These are phyloP conservation scores for Venturia nashicola DNA, from an alignment of 2,329 filamentous ascomycete genomes.

Conservation along the genomic window DNA sequence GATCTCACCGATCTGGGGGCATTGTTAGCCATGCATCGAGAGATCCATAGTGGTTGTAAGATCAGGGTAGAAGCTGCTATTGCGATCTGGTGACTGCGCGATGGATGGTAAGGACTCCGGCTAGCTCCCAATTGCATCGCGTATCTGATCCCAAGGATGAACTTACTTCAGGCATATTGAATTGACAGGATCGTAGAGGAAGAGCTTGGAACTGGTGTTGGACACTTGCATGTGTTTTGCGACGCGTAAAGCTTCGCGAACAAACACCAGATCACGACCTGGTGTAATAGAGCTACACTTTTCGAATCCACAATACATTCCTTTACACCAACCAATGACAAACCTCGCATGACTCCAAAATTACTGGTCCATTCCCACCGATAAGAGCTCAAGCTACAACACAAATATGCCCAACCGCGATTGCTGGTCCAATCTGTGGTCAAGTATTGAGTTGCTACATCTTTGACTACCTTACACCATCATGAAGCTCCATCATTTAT, in stretches of 20 bases:
- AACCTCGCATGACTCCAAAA: background rate
- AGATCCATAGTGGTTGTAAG: background rate
- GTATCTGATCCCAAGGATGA: too few relatives aligned
- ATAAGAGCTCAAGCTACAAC: slow-evolving; percentile 11
- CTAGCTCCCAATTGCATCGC: too few relatives aligned
- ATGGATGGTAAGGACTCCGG: too few relatives aligned
- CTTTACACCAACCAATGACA: background rate
- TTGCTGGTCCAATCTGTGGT: background rate
- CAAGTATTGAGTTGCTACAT: background rate
- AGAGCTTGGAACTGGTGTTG: background rate
- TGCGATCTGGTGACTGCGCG: too few relatives aligned
- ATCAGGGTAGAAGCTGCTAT: too few relatives aligned
- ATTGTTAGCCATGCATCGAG: slow-evolving; percentile 1
- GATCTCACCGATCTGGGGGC: slow-evolving; percentile 42
- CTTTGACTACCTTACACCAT: background rate
- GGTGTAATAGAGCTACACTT: too few relatives aligned
- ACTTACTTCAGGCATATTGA: background rate
- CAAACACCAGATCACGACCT: slow-evolving; percentile 1
- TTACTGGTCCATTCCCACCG: background rate
- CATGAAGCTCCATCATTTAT: background rate
- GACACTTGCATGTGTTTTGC: too few relatives aligned
- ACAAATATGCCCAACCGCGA: slow-evolving; percentile 7
- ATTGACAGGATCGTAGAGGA: background rate
- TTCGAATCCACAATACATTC: background rate
- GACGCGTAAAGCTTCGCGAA: background rate